phyloP scores from a whole-genome alignment of 2,329 filamentous ascomycete species.

The Diaporthe aspalathi region DNA sequence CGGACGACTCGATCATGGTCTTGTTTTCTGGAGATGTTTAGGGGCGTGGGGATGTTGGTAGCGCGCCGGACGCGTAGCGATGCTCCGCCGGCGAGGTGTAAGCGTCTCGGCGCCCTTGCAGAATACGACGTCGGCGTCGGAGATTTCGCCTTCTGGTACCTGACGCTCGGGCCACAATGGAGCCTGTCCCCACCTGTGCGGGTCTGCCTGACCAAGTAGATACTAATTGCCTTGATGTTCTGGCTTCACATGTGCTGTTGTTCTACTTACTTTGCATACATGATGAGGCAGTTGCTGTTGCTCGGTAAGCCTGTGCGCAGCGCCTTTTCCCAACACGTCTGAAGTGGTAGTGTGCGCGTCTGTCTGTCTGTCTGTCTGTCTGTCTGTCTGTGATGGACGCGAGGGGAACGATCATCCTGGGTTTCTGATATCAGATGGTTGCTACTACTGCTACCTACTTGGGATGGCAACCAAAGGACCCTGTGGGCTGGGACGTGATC shows the following conservation, averaged over 20 bases:
- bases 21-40: slow-evolving; percentile 17
- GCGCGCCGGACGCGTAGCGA: slow-evolving; percentile 22
- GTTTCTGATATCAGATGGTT: slow-evolving; percentile 14
- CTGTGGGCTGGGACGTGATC: slow-evolving; percentile 16
- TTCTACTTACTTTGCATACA: neutral
- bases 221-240: neutral
- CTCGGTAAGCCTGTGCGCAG: neutral
- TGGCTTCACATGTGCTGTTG: neutral
- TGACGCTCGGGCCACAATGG: slow-evolving; percentile 20
- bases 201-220: neutral
- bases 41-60: slow-evolving; percentile 2
- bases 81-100: slow-evolving; percentile 10
- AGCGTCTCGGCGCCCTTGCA: slow-evolving; percentile 20
- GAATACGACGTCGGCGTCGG: slow-evolving; percentile 17
- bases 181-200: slow-evolving; percentile 2
- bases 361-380: no score
- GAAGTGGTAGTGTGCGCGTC: neutral
- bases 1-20: slow-evolving; percentile 9
- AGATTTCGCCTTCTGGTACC: slow-evolving; percentile 15
- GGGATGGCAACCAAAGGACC: slow-evolving; percentile 1
- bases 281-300: neutral
- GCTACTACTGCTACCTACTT: slow-evolving; percentile 7
- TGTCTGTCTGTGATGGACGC: no score
- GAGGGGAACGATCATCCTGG: neutral
- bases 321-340: neutral